Percentiles rank a stretch among this genome's conserved stretches.
These are phyloP conservation scores for Oryza rufipogon DNA, from an alignment of 176 grass and related monocot genomes.

Conservation along the genomic window DNA sequence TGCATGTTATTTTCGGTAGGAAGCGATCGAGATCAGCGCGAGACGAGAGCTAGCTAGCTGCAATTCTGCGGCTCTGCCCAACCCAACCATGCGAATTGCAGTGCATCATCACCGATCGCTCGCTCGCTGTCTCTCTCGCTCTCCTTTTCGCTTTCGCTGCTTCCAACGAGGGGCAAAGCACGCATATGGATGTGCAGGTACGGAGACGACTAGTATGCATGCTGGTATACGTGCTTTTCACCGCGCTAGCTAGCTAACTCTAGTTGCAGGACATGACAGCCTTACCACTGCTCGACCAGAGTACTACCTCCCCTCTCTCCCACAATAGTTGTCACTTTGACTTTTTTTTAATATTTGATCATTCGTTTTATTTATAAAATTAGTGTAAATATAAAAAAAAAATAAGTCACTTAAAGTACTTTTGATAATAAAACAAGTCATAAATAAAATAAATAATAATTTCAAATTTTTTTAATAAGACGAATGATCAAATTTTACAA, in stretches of 20 bases:
- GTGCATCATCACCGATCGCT: background rate
- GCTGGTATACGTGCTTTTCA: background rate
- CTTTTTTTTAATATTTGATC: no score
- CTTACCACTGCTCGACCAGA: background rate
- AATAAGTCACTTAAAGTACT: no score
- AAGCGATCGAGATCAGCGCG: background rate
- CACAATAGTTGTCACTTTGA: no score
- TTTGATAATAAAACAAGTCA: no score
- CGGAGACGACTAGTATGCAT: background rate
- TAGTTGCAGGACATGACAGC: background rate
- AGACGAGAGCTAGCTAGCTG: background rate
- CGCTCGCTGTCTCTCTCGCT: background rate
- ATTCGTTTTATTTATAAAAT: no score
- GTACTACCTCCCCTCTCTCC: no score
- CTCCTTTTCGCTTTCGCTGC: constrained; percentile 12
- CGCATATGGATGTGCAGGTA: background rate
- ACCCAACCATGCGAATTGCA: background rate
- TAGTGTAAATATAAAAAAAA: no score
- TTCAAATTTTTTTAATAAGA: no score
- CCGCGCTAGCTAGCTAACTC: background rate
- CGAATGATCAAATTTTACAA: no score
- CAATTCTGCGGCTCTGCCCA: constrained; percentile 2
- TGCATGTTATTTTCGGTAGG: constrained; percentile 30
- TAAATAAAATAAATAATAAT: no score
- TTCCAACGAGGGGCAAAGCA: background rate